A percentile compares a stretch with the other conserved stretches of the same genome.
Conservation (phyloP, 495 filamentous ascomycete species). For the Tuber calosporum region DNA sequence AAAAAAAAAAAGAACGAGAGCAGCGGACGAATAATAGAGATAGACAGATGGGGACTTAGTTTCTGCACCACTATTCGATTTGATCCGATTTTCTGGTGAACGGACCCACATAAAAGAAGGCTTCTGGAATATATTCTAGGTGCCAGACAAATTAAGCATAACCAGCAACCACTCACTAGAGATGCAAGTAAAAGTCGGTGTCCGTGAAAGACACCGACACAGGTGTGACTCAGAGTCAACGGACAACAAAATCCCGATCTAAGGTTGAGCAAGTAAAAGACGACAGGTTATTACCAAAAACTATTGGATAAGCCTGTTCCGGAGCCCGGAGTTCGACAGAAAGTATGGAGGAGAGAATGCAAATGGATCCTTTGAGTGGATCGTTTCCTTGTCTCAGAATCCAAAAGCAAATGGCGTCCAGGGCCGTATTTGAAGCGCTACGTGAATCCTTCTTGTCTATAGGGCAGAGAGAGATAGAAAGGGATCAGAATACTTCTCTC, state of each 20-base stretch:
- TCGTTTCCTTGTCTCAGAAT: slow-evolving; percentile 18
- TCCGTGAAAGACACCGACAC: slow-evolving; percentile 27
- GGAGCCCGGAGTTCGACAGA: slow-evolving; percentile 23
- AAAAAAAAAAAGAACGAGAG: neutral
- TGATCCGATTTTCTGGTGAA: neutral
- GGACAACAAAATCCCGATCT: slow-evolving; percentile 29
- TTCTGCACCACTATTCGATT: neutral
- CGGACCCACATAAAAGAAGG: slow-evolving; percentile 3
- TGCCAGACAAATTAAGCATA: slow-evolving; percentile 36
- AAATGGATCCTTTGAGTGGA: slow-evolving; percentile 5
- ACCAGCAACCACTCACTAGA: slow-evolving; percentile 28
- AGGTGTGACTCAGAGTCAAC: slow-evolving; percentile 27
- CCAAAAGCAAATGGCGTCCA: slow-evolving; percentile 30
- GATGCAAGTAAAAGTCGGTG: slow-evolving; percentile 32
- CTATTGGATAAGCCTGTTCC: slow-evolving; percentile 25
- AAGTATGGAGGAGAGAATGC: slow-evolving; percentile 13
- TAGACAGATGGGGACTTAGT: neutral
- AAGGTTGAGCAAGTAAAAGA: slow-evolving; percentile 23
- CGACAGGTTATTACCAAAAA: slow-evolving; percentile 26
- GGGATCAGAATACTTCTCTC: neutral
- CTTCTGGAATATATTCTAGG: slow-evolving; percentile 5
- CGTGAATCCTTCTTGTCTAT: slow-evolving; percentile 16
- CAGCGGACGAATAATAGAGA: neutral
- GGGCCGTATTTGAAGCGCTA: slow-evolving; percentile 21
- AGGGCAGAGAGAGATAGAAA: neutral